Conservation (phyloP, 257 asterid genomes). For the Solanum chiquidenum region DNA sequence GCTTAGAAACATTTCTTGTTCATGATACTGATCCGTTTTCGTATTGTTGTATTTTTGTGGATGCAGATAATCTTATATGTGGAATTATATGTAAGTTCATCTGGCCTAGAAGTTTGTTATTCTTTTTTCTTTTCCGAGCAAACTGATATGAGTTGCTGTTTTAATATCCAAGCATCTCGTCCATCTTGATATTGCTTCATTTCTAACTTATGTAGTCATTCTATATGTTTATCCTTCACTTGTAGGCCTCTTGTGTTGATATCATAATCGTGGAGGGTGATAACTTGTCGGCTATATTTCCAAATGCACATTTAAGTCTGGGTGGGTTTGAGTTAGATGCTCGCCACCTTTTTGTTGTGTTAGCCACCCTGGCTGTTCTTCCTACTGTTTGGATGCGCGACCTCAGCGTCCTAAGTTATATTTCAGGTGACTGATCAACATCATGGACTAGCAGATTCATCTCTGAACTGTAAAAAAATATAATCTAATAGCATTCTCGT, state of each 20-base stretch:
- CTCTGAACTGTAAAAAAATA: not conserved
- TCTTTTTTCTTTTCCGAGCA: not conserved
- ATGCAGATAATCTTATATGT: slow-evolving; percentile 77
- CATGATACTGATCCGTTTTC: slow-evolving; percentile 4
- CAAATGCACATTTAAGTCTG: slow-evolving; percentile 57
- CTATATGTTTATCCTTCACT: not conserved
- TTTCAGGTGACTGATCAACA: slow-evolving; percentile 56
- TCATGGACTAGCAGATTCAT: not conserved
- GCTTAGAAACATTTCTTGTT: not conserved
- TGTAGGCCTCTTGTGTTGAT: slow-evolving; percentile 87
- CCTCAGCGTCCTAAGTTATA: slow-evolving; percentile 78
- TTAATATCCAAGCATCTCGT: not conserved
- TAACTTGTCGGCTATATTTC: slow-evolving; percentile 76
- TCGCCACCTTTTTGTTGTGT: slow-evolving; percentile 55
- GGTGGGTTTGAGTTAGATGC: slow-evolving; percentile 51
- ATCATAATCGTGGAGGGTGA: slow-evolving; percentile 86
- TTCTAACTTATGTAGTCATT: not conserved
- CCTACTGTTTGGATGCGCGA: slow-evolving; percentile 85
- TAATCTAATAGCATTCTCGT: not conserved
- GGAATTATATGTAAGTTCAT: slow-evolving; percentile 86
- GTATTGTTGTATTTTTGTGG: slow-evolving; percentile 9
- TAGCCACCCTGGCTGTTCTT: slow-evolving; percentile 69
- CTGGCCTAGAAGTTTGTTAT: not conserved
- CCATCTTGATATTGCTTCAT: not conserved
- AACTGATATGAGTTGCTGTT: not conserved